Base-by-base conservation (phyloP, 768 basidiomycete species). In the Collybiopsis confluens region DNA sequence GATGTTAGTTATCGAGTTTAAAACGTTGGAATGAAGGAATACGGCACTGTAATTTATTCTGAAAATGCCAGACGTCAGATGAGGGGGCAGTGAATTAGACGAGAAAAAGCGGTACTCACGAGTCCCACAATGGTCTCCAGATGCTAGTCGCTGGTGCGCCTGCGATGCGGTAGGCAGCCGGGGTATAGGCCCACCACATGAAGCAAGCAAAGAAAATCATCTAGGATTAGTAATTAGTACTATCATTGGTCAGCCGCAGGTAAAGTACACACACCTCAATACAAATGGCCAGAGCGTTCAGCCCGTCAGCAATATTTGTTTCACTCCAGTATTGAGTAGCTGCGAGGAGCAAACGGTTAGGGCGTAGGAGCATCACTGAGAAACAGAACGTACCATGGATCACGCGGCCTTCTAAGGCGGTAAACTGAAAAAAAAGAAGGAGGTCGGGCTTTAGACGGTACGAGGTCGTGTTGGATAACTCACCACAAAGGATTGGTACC, bases 151-250 rank as follows among this genome's bases (percentile, higher is more conserved):
- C 67, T 7, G 63, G 62, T 1, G 63, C 59, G 15, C 74, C 80
- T 20, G 68, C 58, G 26, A 70, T 57, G n/a, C 66, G 63, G 69
- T 94, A 95, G 59, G 93, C 92, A 0, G 69, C 74, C 58, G 76
- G 74, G 9, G 76, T 77, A 65, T 93, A 96, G 0, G 92, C 88
- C 88, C 89, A 94, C 72, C 80, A 78, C 88, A 94, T 94, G 42
- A 87, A 65, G 0, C 65, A 42, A 3, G 90, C 73, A 64, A 94
- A 93, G 63, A 92, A 71, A 42, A 92, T 83, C 92, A 94, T 94
- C 88, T 91, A 57, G 2, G 10, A 8, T 10, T 11, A 61, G 55
- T 55, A 36, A 57, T 23, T 26, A 23, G 24, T 18, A 49, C 11
- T 16, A 3, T 35, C 15, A 42, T 16, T 11, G 11, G 41, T n/a